These are phyloP conservation scores for Ophiostoma sp. DNA, from an alignment of 2,329 filamentous ascomycete species.

Conservation along the genomic window DNA sequence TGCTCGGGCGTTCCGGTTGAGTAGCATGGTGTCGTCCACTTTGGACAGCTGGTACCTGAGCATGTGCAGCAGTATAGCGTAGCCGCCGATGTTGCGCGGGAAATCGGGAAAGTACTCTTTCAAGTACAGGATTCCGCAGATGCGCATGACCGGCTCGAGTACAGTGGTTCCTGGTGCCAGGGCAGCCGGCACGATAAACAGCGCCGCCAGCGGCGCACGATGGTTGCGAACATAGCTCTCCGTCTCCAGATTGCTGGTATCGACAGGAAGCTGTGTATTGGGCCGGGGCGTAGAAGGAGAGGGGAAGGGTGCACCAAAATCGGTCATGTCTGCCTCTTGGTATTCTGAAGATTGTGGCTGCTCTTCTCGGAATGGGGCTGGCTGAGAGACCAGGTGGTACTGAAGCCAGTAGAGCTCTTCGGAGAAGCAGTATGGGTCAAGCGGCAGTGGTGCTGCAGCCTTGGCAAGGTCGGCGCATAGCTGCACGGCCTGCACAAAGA, in stretches of 20 bases:
- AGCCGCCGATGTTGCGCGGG: slow-evolving; percentile 33
- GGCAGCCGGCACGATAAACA: slow-evolving; percentile 22
- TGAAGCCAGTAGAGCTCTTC: slow-evolving; percentile 33
- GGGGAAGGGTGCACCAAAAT: neutral
- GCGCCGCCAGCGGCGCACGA: slow-evolving; percentile 25
- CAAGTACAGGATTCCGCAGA: slow-evolving; percentile 32
- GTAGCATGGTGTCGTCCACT: slow-evolving; percentile 7
- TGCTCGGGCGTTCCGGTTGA: slow-evolving; percentile 22
- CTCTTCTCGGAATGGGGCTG: slow-evolving; percentile 29
- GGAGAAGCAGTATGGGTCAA: slow-evolving; percentile 33
- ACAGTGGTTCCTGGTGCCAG: slow-evolving; percentile 18
- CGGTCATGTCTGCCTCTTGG: neutral
- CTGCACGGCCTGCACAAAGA: slow-evolving; percentile 30
- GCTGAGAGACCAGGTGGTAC: slow-evolving; percentile 30
- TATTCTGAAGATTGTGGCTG: slow-evolving; percentile 8
- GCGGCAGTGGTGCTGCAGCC: slow-evolving; percentile 21
- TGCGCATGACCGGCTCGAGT: slow-evolving; percentile 32
- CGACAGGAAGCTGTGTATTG: slow-evolving; percentile 24
- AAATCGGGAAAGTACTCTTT: slow-evolving; percentile 34
- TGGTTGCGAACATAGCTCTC: slow-evolving; percentile 30
- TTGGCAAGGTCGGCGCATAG: slow-evolving; percentile 26
- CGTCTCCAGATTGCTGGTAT: slow-evolving; percentile 23
- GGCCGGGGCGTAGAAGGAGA: neutral
- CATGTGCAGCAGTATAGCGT: slow-evolving; percentile 31
- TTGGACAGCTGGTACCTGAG: slow-evolving; percentile 29